Percentiles rank a stretch among this genome's conserved stretches.
Evolutionary conservation across 306 rosid genomes (phyloP).

Genomic region (Rosa persica): DNA sequence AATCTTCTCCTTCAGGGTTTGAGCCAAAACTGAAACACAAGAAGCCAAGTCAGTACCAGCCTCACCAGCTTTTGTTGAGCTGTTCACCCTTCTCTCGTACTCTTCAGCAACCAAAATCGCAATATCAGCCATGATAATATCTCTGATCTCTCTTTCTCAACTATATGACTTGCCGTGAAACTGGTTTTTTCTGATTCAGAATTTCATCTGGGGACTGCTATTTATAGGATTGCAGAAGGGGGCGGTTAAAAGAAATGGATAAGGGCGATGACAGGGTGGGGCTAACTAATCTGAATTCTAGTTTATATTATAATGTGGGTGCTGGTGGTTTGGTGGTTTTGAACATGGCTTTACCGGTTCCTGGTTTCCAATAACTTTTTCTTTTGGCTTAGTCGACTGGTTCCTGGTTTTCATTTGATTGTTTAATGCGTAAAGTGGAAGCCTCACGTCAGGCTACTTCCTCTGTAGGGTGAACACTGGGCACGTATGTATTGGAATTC

Average conservation of each 20-base stretch:
- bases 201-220: not conserved
- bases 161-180: not conserved
- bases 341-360: slow-evolving; percentile 12
- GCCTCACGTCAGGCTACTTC: not conserved
- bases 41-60: slow-evolving; percentile 26
- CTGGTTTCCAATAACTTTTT: not conserved
- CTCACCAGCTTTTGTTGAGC: slow-evolving; percentile 20
- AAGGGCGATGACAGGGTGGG: not conserved
- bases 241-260: not conserved
- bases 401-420: not conserved
- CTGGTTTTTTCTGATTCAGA: not conserved
- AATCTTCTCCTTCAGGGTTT: slow-evolving; percentile 34
- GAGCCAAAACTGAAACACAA: slow-evolving; percentile 34
- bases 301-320: not conserved
- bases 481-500: not conserved
- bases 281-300: not conserved
- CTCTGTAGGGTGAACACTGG: not conserved
- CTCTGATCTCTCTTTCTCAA: not conserved
- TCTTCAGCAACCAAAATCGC: slow-evolving; percentile 88
- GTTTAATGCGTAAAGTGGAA: not conserved
- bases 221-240: slow-evolving; percentile 2
- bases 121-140: slow-evolving; percentile 63
- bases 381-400: not conserved
- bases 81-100: slow-evolving; percentile 65
- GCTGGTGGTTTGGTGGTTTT: not conserved